Conservation (phyloP, 257 asterid species). For the Anisodus tanguticus region DNA sequence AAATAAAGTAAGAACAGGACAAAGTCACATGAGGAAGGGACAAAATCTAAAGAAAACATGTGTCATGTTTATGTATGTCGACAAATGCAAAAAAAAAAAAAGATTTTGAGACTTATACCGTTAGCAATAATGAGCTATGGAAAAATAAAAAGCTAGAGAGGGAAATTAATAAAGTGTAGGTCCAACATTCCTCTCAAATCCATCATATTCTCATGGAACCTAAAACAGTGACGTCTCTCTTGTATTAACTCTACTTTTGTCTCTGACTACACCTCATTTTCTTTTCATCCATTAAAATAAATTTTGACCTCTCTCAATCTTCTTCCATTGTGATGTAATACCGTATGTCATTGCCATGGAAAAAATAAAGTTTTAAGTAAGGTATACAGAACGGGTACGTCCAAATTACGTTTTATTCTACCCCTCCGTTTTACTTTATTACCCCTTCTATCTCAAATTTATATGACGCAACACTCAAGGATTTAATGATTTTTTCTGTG, state of each 20-base stretch:
- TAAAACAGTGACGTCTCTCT: constrained; percentile 17
- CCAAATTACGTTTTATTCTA: background rate
- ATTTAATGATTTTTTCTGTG: no score
- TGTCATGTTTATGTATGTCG: constrained; percentile 30
- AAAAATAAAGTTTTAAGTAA: background rate
- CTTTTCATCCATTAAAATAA: constrained; percentile 24
- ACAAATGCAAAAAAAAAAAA: background rate
- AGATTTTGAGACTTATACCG: constrained; percentile 21
- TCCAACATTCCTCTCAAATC: constrained; percentile 42
- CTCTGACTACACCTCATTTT: background rate
- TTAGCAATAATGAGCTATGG: constrained; percentile 38
- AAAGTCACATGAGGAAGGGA: constrained; percentile 3
- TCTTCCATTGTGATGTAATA: constrained; percentile 31
- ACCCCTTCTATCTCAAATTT: background rate
- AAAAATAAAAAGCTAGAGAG: constrained; percentile 29
- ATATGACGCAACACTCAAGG: no score
- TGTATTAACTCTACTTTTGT: background rate
- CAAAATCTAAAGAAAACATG: constrained; percentile 18
- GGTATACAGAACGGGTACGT: background rate
- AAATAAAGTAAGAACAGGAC: constrained; percentile 13
- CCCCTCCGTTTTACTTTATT: background rate
- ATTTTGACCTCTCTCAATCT: constrained; percentile 27
- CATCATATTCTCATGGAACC: constrained; percentile 33
- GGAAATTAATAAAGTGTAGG: constrained; percentile 28
- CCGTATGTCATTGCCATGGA: background rate